Evolutionary conservation across 305 asterid genomes (phyloP), one percentile per base, ranked within the genome.

Genomic region (Petunia hybrid): DNA sequence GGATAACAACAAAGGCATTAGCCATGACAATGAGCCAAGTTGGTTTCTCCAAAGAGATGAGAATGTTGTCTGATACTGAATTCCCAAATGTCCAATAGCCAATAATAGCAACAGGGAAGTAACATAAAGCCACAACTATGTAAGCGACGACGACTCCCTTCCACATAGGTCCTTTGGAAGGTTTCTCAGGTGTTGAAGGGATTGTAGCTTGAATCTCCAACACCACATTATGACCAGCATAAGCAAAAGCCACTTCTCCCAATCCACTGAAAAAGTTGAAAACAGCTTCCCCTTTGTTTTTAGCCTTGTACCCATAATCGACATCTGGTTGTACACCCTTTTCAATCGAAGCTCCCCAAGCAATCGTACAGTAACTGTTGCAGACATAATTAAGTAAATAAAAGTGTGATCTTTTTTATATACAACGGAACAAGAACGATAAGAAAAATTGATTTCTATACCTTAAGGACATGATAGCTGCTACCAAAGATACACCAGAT

Each of bases 91-190:
- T 68, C 53, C 80, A 64, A 82, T 85, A 89, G 31, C 91, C 90
- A 5, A 90, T 65, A 31, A 91, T 76, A 80, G 92, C 92, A 55
- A 91, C 94, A 0, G 97, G 95, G 76, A 89, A 88, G 83, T 91
- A 92, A 79, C 95, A 92, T 5, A 92, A 64, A 6, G 90, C 95
- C 13, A 91, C 95, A 38, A 91, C 53, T 16, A 87, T 80, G 69
- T 92, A 92, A 39, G 97, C 97, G 67, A 91, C 90, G 9, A 91
- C 8, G 35, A 92, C 97, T 39, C 97, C 95, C 66, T 62, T 91
- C 97, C 95, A 90, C 97, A 89, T 91, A 4, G 94, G 88, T 62
- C 67, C 82, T 87, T 92, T 92, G 1, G 92, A 92, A 42, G 93
- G 97, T 85, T 85, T 90, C 70, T 90, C 95, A 4, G 92, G 91